Base-by-base conservation (phyloP, 176 grass and related monocot species). In the Eleusine indica region DNA sequence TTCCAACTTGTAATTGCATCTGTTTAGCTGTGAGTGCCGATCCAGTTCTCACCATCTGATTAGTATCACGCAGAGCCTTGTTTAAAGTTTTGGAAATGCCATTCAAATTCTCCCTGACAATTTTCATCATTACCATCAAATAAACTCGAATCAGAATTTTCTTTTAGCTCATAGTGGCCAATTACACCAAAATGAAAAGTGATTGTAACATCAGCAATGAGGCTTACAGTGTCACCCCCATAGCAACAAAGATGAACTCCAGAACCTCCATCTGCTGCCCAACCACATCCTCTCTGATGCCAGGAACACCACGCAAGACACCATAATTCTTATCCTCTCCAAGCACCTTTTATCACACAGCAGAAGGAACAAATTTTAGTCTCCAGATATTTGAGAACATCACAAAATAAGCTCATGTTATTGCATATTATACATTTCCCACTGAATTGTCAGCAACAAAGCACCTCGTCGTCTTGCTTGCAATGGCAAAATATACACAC, bases 241-340 rank as follows among this genome's bases (percentile, higher is more conserved):
- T 91, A n/a, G 42, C 84, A 81, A 48, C 22, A 47, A 98, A 91
- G 25, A 88, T 73, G 21, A 57, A 80, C 84, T 93, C 90, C 67
- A 98, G 80, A 61, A 66, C 66, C 70, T 93, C 82, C 82, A 90
- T 86, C 77, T 95, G 96, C 75, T 93, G 87, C 39, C 88, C 96
- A 73, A 95, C 35, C 38, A 98, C 79, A 66, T 84, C 73, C 77
- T 91, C 72, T 74, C n/a, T 88, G 52, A 95, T 87, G 60, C 71
- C 82, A 52, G 84, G 40, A n/a, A 98, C 68, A 74, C 68, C 43
- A 67, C 74, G 66, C 69, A 98, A 66, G 37, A 51, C 71, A 61
- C 93, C 93, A 28, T 95, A 95, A 61, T 95, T 91, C 80, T 93
- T 93, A 61, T 83, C 51, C 21, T 91, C 87, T 87, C 68, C 79